Evolutionary conservation across 345 rosid genomes (phyloP), one percentile per base, ranked within the genome.

Genomic region (Crucihimalaya himalaica): DNA sequence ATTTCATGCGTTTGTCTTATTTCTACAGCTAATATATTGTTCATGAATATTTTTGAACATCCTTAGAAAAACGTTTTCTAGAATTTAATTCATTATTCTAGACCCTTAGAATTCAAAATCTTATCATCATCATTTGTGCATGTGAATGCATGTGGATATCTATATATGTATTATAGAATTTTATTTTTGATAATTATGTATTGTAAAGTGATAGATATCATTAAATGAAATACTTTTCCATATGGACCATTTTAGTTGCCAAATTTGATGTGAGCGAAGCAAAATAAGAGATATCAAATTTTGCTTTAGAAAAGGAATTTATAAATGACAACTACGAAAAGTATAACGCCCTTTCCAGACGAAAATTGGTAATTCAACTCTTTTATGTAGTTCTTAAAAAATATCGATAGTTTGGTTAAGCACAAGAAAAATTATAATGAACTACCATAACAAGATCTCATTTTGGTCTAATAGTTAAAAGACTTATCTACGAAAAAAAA

Each of bases 61-160:
- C 28, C 40, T 15, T 4, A 28, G 3, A 32, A 46, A 43, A 27
- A 6, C 34, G 40, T 34, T 7, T 19, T 46, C 6, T 10, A 25
- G 16, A 28, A 20, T 35, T 25, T 16, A 28, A 20, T 35, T 25
- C 23, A 10, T 51, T 18, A 19, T 34, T 37, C 23, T 37, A 35
- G n/a, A 67, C 37, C 50, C 27, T 15, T 23, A 15, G 19, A 37
- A 68, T 52, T 40, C 18, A 12, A 54, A 25, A 54, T 27, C 72
- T 27, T 68, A 54, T 27, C 63, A 68, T 16, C 39, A 68, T 25
- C 23, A 54, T 13, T 12, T 39, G 40, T 55, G 19, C 72, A 68
- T 68, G 62, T 68, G 72, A 37, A 68, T 53, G 63, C 72, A 40
- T 68, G 72, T 68, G 72, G 28, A 16, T 43, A 40, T 40, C 29